Percentiles rank a stretch among this genome's conserved stretches.
Evolutionary conservation across 176 grass and related monocot genomes (phyloP).

Genomic region (Carex myosuroides): DNA sequence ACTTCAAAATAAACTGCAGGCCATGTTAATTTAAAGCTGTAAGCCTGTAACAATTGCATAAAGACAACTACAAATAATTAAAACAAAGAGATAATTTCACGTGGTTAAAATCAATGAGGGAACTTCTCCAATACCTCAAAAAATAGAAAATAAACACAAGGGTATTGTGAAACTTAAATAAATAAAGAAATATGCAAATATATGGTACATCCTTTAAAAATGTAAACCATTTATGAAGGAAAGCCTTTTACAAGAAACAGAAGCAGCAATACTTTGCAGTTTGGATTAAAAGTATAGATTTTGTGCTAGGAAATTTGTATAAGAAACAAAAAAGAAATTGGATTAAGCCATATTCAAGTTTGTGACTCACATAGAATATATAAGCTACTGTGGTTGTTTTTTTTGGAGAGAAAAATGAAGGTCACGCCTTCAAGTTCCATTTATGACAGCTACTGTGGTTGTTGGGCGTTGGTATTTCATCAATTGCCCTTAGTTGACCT

Average conservation of each 20-base stretch:
- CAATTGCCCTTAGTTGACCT: background rate
- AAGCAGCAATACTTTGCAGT: background rate
- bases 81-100: background rate
- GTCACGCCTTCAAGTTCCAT: too few species aligned
- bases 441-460: background rate
- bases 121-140: background rate
- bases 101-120: too few species aligned
- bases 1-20: background rate
- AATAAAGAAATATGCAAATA: background rate
- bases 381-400: background rate
- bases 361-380: background rate
- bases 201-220: too few species aligned
- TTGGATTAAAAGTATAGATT: background rate
- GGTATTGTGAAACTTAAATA: background rate
- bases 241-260: background rate
- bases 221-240: too few species aligned
- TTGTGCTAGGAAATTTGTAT: background rate
- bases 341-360: background rate
- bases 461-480: background rate
- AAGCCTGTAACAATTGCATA: background rate
- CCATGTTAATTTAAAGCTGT: background rate
- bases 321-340: background rate
- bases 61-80: background rate
- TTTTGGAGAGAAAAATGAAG: too few species aligned
- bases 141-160: background rate